phyloP scores from a whole-genome alignment of 257 asterid species.

The Henckelia pumila region DNA sequence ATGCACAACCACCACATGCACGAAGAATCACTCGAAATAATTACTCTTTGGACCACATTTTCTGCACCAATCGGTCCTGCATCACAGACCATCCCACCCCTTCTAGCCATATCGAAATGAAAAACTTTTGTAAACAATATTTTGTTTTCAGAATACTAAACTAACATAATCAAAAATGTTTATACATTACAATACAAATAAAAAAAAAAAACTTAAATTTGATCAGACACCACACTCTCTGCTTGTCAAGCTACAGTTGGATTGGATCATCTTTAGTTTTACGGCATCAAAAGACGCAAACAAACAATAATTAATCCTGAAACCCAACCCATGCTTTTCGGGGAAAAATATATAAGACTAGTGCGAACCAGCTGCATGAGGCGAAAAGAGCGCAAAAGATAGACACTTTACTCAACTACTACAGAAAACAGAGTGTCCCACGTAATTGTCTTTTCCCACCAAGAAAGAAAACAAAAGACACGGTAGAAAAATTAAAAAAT shows the following conservation, averaged over 20 bases:
- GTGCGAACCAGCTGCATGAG: slow-evolving; percentile 6
- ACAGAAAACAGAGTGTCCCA: background rate
- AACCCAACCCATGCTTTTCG: background rate
- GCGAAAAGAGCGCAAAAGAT: background rate
- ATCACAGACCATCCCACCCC: too few relatives aligned
- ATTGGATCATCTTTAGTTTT: background rate
- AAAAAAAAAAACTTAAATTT: too few relatives aligned
- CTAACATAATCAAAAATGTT: too few relatives aligned
- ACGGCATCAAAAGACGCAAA: background rate
- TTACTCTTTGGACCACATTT: slow-evolving; percentile 23
- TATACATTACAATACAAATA: too few relatives aligned
- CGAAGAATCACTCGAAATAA: slow-evolving; percentile 15
- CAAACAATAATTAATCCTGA: background rate
- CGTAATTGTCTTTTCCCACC: background rate
- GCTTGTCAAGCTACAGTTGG: background rate
- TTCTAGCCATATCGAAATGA: too few relatives aligned
- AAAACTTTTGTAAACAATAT: too few relatives aligned
- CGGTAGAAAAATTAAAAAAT: too few relatives aligned
- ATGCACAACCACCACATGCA: slow-evolving; percentile 8
- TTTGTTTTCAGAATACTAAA: too few relatives aligned
- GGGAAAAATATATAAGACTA: background rate
- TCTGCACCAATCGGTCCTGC: too few relatives aligned
- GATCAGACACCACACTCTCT: background rate
- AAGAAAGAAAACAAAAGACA: background rate
- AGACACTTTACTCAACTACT: background rate